Evolutionary conservation across 176 grass and related monocot genomes (phyloP).

Genomic region (Ensete glaucum): DNA sequence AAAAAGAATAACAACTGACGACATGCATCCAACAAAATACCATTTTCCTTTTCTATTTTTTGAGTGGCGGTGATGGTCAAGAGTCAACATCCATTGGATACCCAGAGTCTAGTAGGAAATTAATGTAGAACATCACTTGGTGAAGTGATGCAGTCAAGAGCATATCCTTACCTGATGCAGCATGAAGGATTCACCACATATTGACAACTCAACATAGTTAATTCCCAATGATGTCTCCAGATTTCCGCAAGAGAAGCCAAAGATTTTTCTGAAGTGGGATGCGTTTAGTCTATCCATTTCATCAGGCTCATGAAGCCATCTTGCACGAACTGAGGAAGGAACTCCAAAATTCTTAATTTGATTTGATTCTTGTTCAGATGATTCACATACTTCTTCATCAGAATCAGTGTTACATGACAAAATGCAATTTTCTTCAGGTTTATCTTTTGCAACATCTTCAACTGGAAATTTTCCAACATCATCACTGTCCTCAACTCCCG

Average conservation of each 20-base stretch:
- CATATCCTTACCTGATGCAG: slow-evolving; percentile 60
- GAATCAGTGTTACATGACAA: slow-evolving; percentile 24
- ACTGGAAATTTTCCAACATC: slow-evolving; percentile 19
- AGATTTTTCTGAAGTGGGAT: slow-evolving; percentile 83
- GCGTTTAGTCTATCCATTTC: slow-evolving; percentile 68
- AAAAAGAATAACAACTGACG: neutral
- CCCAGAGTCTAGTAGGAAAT: neutral
- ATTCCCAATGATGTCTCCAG: slow-evolving; percentile 54
- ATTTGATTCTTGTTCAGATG: slow-evolving; percentile 16
- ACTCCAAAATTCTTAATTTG: slow-evolving; percentile 23
- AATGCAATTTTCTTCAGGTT: slow-evolving; percentile 31
- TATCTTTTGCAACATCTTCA: slow-evolving; percentile 23
- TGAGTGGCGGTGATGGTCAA: neutral
- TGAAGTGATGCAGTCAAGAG: too few relatives aligned
- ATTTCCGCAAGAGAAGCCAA: slow-evolving; percentile 57
- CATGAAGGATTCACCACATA: slow-evolving; percentile 95
- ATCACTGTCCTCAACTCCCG: slow-evolving; percentile 20
- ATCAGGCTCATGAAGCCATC: slow-evolving; percentile 86
- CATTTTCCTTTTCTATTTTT: neutral
- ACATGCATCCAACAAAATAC: neutral
- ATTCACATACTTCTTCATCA: slow-evolving; percentile 16
- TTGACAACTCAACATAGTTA: slow-evolving; percentile 67
- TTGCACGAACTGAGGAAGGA: slow-evolving; percentile 42
- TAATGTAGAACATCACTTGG: neutral
- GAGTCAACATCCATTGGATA: neutral